Evolutionary conservation across 2,329 filamentous ascomycete genomes (phyloP).

Genomic region (Stagonosporopsis vannaccii): DNA sequence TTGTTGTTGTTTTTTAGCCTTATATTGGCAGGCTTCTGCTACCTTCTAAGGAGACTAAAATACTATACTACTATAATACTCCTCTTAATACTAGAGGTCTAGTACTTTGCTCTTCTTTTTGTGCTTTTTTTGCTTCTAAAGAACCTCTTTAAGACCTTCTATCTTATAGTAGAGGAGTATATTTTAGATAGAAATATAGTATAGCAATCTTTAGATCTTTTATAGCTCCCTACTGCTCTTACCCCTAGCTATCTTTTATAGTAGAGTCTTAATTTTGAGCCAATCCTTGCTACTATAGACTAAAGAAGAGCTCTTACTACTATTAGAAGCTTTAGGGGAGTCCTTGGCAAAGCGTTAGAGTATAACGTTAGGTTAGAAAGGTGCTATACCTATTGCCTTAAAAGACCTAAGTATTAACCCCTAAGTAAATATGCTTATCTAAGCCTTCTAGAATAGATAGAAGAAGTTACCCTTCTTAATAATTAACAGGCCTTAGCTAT

Average conservation of each 20-base stretch:
- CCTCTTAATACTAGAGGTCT: not conserved
- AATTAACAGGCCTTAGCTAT: slow-evolving; percentile 4
- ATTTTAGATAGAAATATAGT: not conserved
- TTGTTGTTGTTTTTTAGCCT: not conserved
- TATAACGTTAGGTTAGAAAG: slow-evolving; percentile 3
- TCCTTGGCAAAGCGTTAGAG: not conserved
- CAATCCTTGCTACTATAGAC: not conserved
- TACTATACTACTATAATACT: not conserved
- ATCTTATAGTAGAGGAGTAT: no score
- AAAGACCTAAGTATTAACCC: slow-evolving; percentile 8
- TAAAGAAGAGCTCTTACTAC: no score
- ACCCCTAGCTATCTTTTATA: not conserved
- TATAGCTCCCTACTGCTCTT: not conserved
- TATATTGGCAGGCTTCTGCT: not conserved
- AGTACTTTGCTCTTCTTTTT: not conserved
- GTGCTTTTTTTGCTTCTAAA: not conserved
- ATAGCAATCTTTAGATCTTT: not conserved
- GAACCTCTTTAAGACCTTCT: not conserved
- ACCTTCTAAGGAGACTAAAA: not conserved
- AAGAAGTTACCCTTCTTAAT: slow-evolving; percentile 21
- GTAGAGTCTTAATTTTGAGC: not conserved
- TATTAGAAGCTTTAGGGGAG: no score
- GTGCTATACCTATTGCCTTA: slow-evolving; percentile 13
- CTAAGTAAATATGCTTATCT: slow-evolving; percentile 3
- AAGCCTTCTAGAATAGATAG: slow-evolving; percentile 17